Percentiles rank a stretch among this genome's conserved stretches.
Evolutionary conservation across 768 basidiomycete genomes (phyloP).

Genomic region (Tubosaeta brunneosetosa): DNA sequence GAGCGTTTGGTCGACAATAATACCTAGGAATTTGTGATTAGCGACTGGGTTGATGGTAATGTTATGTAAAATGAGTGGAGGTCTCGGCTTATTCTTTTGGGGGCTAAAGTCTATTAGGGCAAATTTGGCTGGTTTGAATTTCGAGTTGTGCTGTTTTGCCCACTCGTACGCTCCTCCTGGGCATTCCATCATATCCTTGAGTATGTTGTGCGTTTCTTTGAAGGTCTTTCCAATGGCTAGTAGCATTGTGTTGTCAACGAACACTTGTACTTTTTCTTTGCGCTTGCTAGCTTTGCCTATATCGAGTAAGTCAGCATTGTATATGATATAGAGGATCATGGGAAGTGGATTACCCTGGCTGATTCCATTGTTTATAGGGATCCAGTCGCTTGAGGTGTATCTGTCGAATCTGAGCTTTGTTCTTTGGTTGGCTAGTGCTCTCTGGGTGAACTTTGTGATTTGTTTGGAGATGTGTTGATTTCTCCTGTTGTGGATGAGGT

Average conservation of each 20-base stretch:
- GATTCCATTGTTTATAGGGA: slow-evolving; percentile 18
- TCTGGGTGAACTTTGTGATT: slow-evolving; percentile 4
- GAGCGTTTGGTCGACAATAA: no score
- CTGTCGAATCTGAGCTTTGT: slow-evolving; percentile 21
- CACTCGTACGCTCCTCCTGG: no score
- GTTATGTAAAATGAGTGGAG: no score
- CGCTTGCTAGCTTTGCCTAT: no score
- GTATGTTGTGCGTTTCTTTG: slow-evolving; percentile 7
- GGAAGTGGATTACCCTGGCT: slow-evolving; percentile 33
- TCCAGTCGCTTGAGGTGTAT: slow-evolving; percentile 15
- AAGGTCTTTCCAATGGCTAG: slow-evolving; percentile 25
- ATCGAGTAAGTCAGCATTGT: slow-evolving; percentile 24
- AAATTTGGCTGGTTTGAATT: no score
- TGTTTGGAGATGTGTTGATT: background rate
- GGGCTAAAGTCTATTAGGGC: no score
- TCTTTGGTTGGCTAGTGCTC: background rate
- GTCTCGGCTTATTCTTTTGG: no score
- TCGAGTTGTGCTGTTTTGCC: no score
- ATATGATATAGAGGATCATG: slow-evolving; percentile 30
- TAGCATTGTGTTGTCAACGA: slow-evolving; percentile 29
- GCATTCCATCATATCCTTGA: no score
- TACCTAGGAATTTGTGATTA: no score
- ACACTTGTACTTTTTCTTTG: slow-evolving; percentile 15
- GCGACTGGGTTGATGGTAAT: no score
- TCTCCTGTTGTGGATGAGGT: slow-evolving; percentile 3